Evolutionary conservation across 2,329 filamentous ascomycete genomes (phyloP), one percentile per base, ranked within the genome.

Genomic region (Xylariaceae sp.): DNA sequence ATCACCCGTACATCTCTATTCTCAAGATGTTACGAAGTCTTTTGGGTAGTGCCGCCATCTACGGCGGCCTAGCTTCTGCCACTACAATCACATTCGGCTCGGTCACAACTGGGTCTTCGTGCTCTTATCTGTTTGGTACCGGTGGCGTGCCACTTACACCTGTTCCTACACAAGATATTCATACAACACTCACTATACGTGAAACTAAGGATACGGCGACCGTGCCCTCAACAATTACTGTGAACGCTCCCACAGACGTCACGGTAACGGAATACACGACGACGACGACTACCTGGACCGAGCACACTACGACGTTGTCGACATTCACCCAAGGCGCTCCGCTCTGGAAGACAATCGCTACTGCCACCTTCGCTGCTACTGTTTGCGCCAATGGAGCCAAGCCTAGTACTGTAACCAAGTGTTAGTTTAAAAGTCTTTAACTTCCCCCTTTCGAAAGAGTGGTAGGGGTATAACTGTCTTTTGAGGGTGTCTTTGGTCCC

Each of bases 321-420:
- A 53, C 57, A 5, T 49, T 29, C 14, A 52, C 53, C 3, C 12
- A 9, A 11, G 21, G 28, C 16, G 8, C 24, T 5, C 37, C 37
- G 11, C 16, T 14, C 17, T 7, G 5, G 17, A 43, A 16, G 16
- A 53, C 47, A n/a, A 46, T 56, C 12, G 56, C 52, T 5, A 60
- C 53, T 16, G 57, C 33, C n/a, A 16, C 29, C 2, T 60, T 53
- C 23, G 37, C 43, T 5, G 29, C 39, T 19, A 53, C 44, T 34
- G 53, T 53, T n/a, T 60, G 57, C 34, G 33, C 49, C 5, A 34
- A 47, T 28, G 53, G 39, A 34, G 53, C 17, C 16, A 49, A 60
- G 11, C 53, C 48, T n/a, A 23, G 43, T 16, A 60, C 45, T 1
- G 53, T 60, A 12, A 57, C 57, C 5, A n/a, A 45, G 11, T 60